A percentile compares a stretch with the other conserved stretches of the same genome.
phyloP scores from a whole-genome alignment of 129 eudicot genomes.

The Scalesia atractyloides region DNA sequence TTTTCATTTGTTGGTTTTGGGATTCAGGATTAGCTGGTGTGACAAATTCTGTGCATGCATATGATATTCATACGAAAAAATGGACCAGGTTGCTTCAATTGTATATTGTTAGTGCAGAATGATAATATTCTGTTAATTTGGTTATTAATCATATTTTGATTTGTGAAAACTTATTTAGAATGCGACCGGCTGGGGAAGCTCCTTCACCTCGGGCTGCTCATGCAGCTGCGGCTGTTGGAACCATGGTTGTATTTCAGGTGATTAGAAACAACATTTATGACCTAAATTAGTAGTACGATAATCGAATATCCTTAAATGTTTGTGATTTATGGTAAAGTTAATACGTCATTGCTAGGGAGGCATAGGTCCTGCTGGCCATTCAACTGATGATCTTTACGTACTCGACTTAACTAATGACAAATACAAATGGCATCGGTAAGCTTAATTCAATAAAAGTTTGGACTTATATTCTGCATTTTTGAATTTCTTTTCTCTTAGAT shows the following conservation, averaged over 20 bases:
- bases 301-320: background rate
- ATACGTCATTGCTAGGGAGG: constrained; percentile 76
- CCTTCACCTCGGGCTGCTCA: constrained; percentile 98
- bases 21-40: constrained; percentile 84
- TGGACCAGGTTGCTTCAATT: constrained; percentile 68
- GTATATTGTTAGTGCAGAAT: background rate
- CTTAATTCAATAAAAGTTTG: constrained; percentile 1
- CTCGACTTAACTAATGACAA: constrained; percentile 90
- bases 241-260: constrained; percentile 99
- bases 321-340: constrained; percentile 29
- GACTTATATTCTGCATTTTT: background rate
- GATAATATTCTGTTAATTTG: background rate
- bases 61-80: constrained; percentile 73
- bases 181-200: constrained; percentile 89
- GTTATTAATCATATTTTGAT: constrained; percentile 18
- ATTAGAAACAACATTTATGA: constrained; percentile 24
- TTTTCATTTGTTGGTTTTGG: background rate
- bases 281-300: background rate
- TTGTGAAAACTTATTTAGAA: constrained; percentile 38
- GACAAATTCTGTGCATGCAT: constrained; percentile 83
- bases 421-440: constrained; percentile 93
- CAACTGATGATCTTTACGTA: constrained; percentile 92
- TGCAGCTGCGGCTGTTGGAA: constrained; percentile 94
- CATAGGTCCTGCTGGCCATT: constrained; percentile 98
- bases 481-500: background rate